phyloP scores from a whole-genome alignment of 2,329 filamentous ascomycete species.

The Colletotrichum sublineola region DNA sequence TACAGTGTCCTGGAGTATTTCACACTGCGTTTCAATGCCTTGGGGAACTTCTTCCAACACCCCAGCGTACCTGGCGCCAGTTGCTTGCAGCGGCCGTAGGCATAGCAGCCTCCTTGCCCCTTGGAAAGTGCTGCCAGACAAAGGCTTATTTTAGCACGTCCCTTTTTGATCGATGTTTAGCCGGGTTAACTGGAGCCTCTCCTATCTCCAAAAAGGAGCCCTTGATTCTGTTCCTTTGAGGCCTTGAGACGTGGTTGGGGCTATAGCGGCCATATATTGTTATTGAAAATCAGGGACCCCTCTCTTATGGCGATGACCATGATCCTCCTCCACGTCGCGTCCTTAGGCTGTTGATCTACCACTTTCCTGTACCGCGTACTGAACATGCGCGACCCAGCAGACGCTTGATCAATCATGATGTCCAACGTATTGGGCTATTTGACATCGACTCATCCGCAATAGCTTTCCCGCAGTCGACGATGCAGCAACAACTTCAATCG shows the following conservation, averaged over 20 bases:
- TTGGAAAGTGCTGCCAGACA: slow-evolving; percentile 11
- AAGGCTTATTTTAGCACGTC: slow-evolving; percentile 35
- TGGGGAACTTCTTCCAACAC: slow-evolving; percentile 3
- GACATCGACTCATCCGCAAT: slow-evolving; percentile 33
- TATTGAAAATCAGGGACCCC: neutral
- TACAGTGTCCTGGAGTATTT: slow-evolving; percentile 11
- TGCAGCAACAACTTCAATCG: slow-evolving; percentile 30
- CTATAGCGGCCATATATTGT: slow-evolving; percentile 1
- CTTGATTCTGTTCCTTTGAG: slow-evolving; percentile 16
- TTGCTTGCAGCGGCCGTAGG: slow-evolving; percentile 24
- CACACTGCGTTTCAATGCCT: neutral
- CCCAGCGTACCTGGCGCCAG: slow-evolving; percentile 13
- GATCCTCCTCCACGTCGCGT: slow-evolving; percentile 25
- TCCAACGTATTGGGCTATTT: slow-evolving; percentile 13
- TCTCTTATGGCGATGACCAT: slow-evolving; percentile 11
- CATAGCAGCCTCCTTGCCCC: neutral
- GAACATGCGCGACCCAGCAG: slow-evolving; percentile 16
- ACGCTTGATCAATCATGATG: slow-evolving; percentile 26
- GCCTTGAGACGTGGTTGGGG: neutral
- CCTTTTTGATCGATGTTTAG: slow-evolving; percentile 15
- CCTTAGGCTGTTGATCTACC: slow-evolving; percentile 7
- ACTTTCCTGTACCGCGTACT: slow-evolving; percentile 13
- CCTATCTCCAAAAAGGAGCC: slow-evolving; percentile 20
- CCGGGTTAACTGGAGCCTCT: slow-evolving; percentile 29
- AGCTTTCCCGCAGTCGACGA: slow-evolving; percentile 20